Percentiles rank a stretch among this genome's conserved stretches.
Conservation (phyloP, 2,329 filamentous ascomycete species). For the Parafenestella ontariensis region DNA sequence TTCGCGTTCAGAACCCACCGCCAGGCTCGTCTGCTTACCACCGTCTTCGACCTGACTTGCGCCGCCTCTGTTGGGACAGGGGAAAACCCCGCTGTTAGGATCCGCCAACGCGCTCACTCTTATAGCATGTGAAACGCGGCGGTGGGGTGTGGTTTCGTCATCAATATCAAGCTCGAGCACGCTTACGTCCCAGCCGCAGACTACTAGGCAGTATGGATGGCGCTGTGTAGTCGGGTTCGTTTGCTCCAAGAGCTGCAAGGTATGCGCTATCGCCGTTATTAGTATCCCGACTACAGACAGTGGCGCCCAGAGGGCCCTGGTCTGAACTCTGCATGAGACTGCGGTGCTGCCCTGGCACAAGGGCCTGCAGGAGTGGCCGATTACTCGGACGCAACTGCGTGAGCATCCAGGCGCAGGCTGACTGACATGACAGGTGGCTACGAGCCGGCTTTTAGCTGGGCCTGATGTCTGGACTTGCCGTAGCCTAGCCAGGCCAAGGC, state of each 20-base stretch:
- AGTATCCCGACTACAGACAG: constrained; percentile 20
- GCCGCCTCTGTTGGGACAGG: constrained; percentile 17
- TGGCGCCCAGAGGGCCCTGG: constrained; percentile 12
- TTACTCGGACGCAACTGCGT: constrained; percentile 13
- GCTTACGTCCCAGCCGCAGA: constrained; percentile 14
- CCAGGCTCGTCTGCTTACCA: constrained; percentile 28
- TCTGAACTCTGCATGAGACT: constrained; percentile 10
- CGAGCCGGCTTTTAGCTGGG: no score
- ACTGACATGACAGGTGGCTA: not conserved
- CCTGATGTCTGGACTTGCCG: no score
- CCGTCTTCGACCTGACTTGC: constrained; percentile 15
- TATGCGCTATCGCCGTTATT: constrained; percentile 17
- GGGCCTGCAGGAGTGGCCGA: constrained; percentile 19
- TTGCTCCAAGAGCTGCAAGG: constrained; percentile 18
- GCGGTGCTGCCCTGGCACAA: constrained; percentile 17
- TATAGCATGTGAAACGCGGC: constrained; percentile 41
- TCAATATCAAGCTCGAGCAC: constrained; percentile 19
- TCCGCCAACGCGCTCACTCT: constrained; percentile 20
- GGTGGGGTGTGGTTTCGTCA: constrained; percentile 25
- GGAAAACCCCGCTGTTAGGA: constrained; percentile 6
- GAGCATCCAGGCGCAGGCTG: constrained; percentile 1
- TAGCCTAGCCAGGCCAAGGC: constrained; percentile 14
- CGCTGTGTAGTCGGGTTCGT: constrained; percentile 11
- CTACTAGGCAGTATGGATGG: constrained; percentile 3
- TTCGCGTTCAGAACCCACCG: constrained; percentile 17